Evolutionary conservation across 805 yeast genomes (phyloP), one percentile per base, ranked within the genome.

Genomic region (Wickerhamomyces bisporus): DNA sequence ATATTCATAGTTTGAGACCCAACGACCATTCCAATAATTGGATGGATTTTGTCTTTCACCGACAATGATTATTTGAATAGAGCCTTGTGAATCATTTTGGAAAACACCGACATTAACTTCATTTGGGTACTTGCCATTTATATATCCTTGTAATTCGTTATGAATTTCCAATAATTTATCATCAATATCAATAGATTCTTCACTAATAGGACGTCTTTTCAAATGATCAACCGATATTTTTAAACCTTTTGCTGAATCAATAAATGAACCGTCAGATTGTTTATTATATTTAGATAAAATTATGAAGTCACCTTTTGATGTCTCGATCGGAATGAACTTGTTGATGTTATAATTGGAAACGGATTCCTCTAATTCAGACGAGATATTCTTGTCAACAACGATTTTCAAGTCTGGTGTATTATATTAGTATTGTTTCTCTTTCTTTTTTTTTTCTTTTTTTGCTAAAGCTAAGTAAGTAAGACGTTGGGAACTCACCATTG

Each of bases 21-120:
- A 88, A 56, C 79, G 75, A 7, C 98, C 98, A 51, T 87, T 87
- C 75, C 89, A 86, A 64, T 70, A 88, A 65, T 91, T 91, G 28
- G 73, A 70, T 32, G 84, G 77, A 58, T 81, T 86, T 48, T 77
- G 67, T 59, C 77, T 79, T 48, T 78, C 81, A 38, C 91, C 94
- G 33, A 82, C 71, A 19, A 88, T 69, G 6, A 84, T 68, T 6
- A 88, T 50, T 24, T 55, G 48, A 11, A 49, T 35, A 9, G 48
- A 35, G 15, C 50, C 55, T 51, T 34, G 57, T 4, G 52, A n/a
- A n/a, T n/a, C 46, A 15, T 52, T 39, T 40, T 70, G 65, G 44
- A 66, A 70, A 6, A 75, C 69, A 6, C 71, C 75, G 34, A 58
- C 50, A 0, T 71, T 64, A 8, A 54, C 48, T 20, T 78, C 67